Percentiles rank a stretch among this genome's conserved stretches.
These are phyloP conservation scores for Chrysanthemum seticuspe DNA, from an alignment of 129 eudicot genomes.

Conservation along the genomic window DNA sequence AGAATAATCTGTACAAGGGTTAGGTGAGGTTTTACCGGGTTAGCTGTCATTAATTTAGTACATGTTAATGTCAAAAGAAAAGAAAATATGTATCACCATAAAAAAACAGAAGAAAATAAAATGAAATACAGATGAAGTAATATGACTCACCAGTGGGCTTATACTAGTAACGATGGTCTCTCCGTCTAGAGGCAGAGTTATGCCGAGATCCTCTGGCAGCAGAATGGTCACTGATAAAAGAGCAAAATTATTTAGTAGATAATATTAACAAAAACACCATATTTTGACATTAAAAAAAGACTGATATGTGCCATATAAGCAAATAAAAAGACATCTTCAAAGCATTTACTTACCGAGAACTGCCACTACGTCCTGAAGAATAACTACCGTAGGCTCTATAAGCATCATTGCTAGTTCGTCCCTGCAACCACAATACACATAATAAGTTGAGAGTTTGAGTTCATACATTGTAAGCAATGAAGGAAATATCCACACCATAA, in stretches of 20 bases:
- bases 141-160: slow-evolving; percentile 6
- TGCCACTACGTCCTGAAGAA: slow-evolving; percentile 67
- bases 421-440: slow-evolving; percentile 32
- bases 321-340: neutral
- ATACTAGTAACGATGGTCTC: slow-evolving; percentile 6
- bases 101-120: neutral
- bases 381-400: slow-evolving; percentile 66
- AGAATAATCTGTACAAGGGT: neutral
- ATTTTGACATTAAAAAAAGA: neutral
- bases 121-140: neutral
- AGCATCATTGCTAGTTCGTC: slow-evolving; percentile 39
- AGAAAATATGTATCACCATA: neutral
- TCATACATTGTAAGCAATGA: neutral
- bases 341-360: slow-evolving; percentile 54
- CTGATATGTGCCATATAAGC: neutral
- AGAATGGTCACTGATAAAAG: neutral
- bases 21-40: neutral
- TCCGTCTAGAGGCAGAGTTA: neutral
- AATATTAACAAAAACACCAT: neutral
- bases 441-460: neutral
- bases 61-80: slow-evolving; percentile 3
- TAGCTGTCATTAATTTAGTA: slow-evolving; percentile 1
- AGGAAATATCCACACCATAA: neutral
- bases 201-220: slow-evolving; percentile 13
- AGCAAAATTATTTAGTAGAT: neutral